Evolutionary conservation across 2,329 filamentous ascomycete genomes (phyloP).

Genomic region (Phialophora tarda): DNA sequence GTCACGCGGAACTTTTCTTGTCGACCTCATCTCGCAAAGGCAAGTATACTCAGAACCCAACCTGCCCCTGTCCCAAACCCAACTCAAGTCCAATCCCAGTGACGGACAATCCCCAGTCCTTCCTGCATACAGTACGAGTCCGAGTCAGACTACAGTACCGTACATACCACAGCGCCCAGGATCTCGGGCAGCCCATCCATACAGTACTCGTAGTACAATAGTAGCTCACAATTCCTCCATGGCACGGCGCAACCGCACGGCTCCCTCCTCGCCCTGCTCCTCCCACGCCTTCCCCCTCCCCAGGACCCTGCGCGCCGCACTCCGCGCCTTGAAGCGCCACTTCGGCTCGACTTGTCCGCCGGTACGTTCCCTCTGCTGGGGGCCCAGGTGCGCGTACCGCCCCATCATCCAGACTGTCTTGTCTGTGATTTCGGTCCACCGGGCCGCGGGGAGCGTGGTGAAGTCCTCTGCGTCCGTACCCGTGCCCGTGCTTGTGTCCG

Average conservation of each 20-base stretch:
- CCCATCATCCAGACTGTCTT: conserved; percentile 82
- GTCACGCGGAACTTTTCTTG: background rate
- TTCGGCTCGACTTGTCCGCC: conserved; percentile 71
- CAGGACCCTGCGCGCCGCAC: conserved; percentile 80
- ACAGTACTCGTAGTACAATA: too few species aligned
- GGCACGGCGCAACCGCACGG: conserved; percentile 39
- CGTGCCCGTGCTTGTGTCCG: conserved; percentile 1
- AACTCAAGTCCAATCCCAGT: too few species aligned
- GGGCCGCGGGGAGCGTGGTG: conserved; percentile 57
- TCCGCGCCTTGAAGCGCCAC: conserved; percentile 89
- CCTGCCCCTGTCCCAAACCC: background rate
- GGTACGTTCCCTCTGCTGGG: conserved; percentile 51
- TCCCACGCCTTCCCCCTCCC: conserved; percentile 84
- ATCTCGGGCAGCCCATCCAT: too few species aligned
- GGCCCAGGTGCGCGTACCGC: conserved; percentile 78
- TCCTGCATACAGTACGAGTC: too few species aligned
- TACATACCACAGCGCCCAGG: too few species aligned
- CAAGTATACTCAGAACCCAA: background rate
- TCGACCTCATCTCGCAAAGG: background rate
- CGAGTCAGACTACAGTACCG: too few species aligned
- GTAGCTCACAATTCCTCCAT: conserved; percentile 10
- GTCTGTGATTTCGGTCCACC: conserved; percentile 74
- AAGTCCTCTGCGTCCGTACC: conserved; percentile 21
- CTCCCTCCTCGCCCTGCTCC: conserved; percentile 57
- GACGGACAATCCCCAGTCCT: too few species aligned